Conservation (phyloP, 768 basidiomycete species). For the Psilocybe subaeruginosa region DNA sequence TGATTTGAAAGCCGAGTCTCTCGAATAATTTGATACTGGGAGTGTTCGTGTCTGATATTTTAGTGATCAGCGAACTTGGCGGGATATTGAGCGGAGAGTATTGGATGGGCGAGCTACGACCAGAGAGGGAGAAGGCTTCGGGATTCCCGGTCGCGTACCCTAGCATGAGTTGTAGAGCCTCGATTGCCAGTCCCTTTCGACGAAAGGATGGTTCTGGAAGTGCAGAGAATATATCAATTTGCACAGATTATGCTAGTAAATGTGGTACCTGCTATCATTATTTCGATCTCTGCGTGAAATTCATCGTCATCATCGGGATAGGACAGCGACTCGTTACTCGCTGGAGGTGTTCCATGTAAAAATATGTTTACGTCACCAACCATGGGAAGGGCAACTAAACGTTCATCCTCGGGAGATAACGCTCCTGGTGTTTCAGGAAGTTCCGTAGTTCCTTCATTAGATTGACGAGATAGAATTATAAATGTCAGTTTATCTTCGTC, state of each 20-base stretch:
- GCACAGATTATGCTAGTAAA: too few relatives aligned
- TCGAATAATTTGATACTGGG: conserved; percentile 76
- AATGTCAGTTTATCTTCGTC: conserved; percentile 94
- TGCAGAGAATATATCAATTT: neutral
- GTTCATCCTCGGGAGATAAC: conserved; percentile 36
- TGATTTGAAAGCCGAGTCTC: conserved; percentile 73
- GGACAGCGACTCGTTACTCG: conserved; percentile 12
- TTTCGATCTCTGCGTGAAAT: conserved; percentile 82
- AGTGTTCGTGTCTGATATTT: conserved; percentile 70
- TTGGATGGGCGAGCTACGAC: conserved; percentile 16
- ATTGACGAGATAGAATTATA: conserved; percentile 69
- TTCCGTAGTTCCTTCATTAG: conserved; percentile 10
- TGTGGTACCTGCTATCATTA: conserved; percentile 87
- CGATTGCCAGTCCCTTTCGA: conserved; percentile 65
- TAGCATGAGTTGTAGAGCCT: conserved; percentile 68
- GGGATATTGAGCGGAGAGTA: conserved; percentile 45
- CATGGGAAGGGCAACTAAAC: conserved; percentile 55
- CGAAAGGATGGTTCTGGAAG: conserved; percentile 64
- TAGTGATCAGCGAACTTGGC: conserved; percentile 58
- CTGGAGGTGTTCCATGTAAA: conserved; percentile 54
- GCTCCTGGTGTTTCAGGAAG: conserved; percentile 5
- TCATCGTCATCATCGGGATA: conserved; percentile 36
- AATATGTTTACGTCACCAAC: conserved; percentile 94
- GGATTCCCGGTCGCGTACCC: conserved; percentile 63
- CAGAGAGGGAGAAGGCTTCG: conserved; percentile 23